Conservation (phyloP, 495 filamentous ascomycete genomes). For the Podospora australis region DNA sequence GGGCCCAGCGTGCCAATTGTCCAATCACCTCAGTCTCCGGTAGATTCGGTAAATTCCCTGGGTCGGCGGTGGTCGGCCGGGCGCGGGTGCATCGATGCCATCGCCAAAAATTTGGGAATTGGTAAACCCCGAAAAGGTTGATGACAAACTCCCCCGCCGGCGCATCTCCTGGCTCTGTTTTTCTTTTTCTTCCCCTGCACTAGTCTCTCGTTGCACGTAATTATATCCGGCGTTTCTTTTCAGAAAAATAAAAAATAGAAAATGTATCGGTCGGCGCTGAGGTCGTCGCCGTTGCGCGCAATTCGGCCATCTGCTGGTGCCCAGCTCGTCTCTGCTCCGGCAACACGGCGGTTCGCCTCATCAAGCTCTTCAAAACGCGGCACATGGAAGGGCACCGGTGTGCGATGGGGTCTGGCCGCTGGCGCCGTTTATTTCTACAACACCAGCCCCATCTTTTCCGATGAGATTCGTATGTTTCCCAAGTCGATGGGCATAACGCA, state of each 20-base stretch:
- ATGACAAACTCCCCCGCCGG: conserved; percentile 21
- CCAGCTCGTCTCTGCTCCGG: conserved; percentile 11
- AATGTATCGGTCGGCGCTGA: conserved; percentile 58
- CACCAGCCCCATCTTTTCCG: conserved; percentile 78
- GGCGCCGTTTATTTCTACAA: conserved; percentile 89
- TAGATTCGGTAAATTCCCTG: conserved; percentile 4
- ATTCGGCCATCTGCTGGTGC: conserved; percentile 26
- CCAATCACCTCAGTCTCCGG: conserved; percentile 5
- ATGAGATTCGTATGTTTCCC: conserved; percentile 67
- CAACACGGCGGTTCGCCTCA: conserved; percentile 60
- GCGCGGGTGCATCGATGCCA: conserved; percentile 1
- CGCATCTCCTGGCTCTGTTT: conserved; percentile 4
- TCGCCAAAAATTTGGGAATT: conserved; percentile 20
- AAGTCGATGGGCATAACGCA: too few relatives aligned
- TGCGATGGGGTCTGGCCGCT: conserved; percentile 68
- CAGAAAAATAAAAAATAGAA: conserved; percentile 13
- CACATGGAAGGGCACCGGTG: conserved; percentile 72
- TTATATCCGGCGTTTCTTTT: conserved; percentile 4
- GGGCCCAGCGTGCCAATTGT: too few relatives aligned
- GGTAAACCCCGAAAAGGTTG: conserved; percentile 9
- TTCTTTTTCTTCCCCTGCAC: neutral
- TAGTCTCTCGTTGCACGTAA: conserved; percentile 4
- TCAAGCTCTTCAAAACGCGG: conserved; percentile 66
- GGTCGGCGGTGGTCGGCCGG: neutral
- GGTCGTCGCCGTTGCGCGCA: conserved; percentile 41